Conservation (phyloP, 75 land plant genomes). For the Picea glauca region DNA sequence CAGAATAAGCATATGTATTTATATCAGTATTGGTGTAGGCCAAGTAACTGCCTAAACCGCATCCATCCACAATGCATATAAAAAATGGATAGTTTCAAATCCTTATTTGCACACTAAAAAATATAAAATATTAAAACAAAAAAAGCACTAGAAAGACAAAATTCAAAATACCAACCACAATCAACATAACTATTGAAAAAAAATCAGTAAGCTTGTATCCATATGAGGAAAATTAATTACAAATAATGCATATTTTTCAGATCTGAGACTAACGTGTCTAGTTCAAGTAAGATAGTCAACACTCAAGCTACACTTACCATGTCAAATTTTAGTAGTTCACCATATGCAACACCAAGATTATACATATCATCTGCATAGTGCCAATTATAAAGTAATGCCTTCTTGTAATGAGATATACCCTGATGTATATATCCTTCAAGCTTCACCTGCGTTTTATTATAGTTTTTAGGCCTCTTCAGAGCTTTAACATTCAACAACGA, state of each 20-base stretch:
- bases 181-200: not conserved
- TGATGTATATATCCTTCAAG: constrained; percentile 92
- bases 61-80: not conserved
- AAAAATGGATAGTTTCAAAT: too few relatives aligned
- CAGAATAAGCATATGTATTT: not conserved
- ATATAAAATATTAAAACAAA: not conserved
- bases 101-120: not conserved
- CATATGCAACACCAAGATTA: constrained; percentile 97
- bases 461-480: not conserved
- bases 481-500: not conserved
- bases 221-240: not conserved
- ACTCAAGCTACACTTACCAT: constrained; percentile 51
- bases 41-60: not conserved
- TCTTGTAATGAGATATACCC: constrained; percentile 91
- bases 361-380: constrained; percentile 99
- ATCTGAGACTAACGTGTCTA: not conserved
- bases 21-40: not conserved
- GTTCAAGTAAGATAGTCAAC: not conserved
- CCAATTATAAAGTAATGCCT: constrained; percentile 93
- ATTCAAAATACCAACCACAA: too few relatives aligned
- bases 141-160: not conserved
- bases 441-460: constrained; percentile 70
- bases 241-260: not conserved
- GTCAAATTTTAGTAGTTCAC: constrained; percentile 96
- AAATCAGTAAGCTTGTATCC: not conserved